Conservation (phyloP, 1,284 basidiomycete species). For the Trametes hirsuta region DNA sequence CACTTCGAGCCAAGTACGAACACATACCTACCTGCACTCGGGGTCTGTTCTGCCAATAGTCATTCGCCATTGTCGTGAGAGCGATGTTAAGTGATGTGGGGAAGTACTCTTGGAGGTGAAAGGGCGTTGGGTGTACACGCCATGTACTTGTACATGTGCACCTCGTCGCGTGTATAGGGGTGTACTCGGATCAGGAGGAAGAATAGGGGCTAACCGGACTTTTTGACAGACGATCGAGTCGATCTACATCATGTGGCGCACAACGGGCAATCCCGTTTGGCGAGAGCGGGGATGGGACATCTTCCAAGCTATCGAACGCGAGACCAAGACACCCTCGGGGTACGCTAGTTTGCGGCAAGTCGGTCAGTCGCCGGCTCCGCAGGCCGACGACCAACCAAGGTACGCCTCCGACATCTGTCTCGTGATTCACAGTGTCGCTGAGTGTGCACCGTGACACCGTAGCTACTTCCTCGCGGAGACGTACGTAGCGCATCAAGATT, state of each 20-base stretch:
- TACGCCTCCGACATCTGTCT: slow-evolving; percentile 24
- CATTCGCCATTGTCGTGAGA: no score
- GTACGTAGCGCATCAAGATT: slow-evolving; percentile 33
- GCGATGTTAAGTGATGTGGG: no score
- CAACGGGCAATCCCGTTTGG: slow-evolving; percentile 69
- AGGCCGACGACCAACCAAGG: slow-evolving; percentile 70
- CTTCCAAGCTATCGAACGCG: slow-evolving; percentile 68
- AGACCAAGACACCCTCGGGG: slow-evolving; percentile 55
- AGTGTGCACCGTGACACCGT: background rate
- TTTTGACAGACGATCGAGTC: slow-evolving; percentile 63
- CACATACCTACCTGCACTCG: no score
- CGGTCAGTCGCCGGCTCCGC: slow-evolving; percentile 37
- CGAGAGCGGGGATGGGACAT: slow-evolving; percentile 76
- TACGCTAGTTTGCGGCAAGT: slow-evolving; percentile 60
- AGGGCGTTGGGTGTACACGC: no score
- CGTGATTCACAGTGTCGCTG: background rate
- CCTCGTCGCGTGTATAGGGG: no score
- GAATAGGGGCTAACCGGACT: background rate
- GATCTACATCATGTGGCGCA: slow-evolving; percentile 55
- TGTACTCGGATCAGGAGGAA: no score
- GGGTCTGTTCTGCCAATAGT: no score
- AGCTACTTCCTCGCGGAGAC: slow-evolving; percentile 77
- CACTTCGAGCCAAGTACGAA: no score
- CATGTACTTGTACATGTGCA: no score
- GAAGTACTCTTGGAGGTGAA: no score